Conservation (phyloP, 257 asterid genomes). For the Nicotiana noctiflora region DNA sequence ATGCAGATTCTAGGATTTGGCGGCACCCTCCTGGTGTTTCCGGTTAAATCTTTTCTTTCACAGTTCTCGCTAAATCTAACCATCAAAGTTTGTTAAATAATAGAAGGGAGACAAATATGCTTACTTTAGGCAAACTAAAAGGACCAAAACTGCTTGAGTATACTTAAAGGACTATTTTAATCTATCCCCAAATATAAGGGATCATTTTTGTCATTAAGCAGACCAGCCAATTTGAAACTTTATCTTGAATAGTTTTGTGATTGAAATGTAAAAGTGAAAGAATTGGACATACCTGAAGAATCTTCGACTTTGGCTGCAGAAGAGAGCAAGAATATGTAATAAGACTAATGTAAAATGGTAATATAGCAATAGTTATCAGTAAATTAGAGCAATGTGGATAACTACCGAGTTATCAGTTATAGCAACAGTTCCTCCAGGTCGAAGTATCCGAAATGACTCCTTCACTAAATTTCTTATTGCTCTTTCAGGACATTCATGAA, state of each 20-base stretch:
- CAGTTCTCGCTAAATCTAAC: too few species aligned
- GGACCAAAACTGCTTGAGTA: too few species aligned
- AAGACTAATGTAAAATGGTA: neutral
- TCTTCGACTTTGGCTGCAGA: slow-evolving; percentile 94
- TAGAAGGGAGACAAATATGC: too few species aligned
- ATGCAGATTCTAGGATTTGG: too few species aligned
- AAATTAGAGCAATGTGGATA: neutral
- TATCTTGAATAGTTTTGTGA: neutral
- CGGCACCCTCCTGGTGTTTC: too few species aligned
- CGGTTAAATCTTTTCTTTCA: too few species aligned
- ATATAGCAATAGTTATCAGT: neutral
- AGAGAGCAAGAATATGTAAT: slow-evolving; percentile 7
- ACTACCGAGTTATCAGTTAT: slow-evolving; percentile 81
- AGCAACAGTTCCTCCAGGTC: slow-evolving; percentile 91
- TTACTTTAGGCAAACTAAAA: too few species aligned
- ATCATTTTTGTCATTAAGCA: too few species aligned
- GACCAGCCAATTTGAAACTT: neutral
- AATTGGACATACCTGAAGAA: slow-evolving; percentile 61
- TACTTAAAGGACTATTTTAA: too few species aligned
- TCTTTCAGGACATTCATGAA: slow-evolving; percentile 91
- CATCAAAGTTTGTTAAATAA: too few species aligned
- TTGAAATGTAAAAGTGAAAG: neutral
- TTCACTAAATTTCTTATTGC: slow-evolving; percentile 65
- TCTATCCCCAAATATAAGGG: too few species aligned
- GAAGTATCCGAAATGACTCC: slow-evolving; percentile 74